Base-by-base conservation (phyloP, 2,329 filamentous ascomycete genomes). In the Lachnellula willkommii region DNA sequence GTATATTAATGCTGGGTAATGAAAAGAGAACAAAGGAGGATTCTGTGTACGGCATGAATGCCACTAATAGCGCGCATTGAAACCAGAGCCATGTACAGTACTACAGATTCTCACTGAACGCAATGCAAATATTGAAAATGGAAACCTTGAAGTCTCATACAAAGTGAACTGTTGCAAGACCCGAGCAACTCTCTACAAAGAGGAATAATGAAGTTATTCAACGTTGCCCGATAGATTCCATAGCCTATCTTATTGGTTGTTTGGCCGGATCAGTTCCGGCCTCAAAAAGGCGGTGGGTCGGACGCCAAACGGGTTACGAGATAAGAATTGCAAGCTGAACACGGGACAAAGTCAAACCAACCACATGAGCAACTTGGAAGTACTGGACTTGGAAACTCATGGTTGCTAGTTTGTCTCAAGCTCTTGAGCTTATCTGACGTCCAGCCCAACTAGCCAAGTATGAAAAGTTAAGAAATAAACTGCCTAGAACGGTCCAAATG, bases 231-330 rank as follows among this genome's bases (percentile, higher is more conserved):
- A 55, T 5, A 47, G 47, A 36, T 37, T 36, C 54, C 54, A 50
- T 50, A 32, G 42, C 22, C 12, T 9, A 35, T 24, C 15, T 53
- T 28, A 53, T 53, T 53, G 46, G 55, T 22, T 26, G 14, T 17
- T 50, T 53, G 55, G 50, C 50, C 50, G 50, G 47, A 53, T 50
- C 50, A 28, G n/a, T 45, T 32, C 28, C 28, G 28, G 28, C 28
- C 28, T 32, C 28, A 32, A 32, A 11, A 36, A 26, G 49, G 45
- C 32, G 32, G 36, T 20, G 45, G 32, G 28, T 43, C 40, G 24
- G 24, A 9, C 49, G 32, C 36, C 8, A n/a, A 35, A 20, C 35
- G 43, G 43, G 35, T 56, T 56, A 56, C 50, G 50, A 56, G 54
- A 56, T 56, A 56, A 56, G 50, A 56, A 55, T 36, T 32, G 15